These are phyloP conservation scores for Knoxia roxburghii DNA, from an alignment of 257 asterid species.

Conservation along the genomic window DNA sequence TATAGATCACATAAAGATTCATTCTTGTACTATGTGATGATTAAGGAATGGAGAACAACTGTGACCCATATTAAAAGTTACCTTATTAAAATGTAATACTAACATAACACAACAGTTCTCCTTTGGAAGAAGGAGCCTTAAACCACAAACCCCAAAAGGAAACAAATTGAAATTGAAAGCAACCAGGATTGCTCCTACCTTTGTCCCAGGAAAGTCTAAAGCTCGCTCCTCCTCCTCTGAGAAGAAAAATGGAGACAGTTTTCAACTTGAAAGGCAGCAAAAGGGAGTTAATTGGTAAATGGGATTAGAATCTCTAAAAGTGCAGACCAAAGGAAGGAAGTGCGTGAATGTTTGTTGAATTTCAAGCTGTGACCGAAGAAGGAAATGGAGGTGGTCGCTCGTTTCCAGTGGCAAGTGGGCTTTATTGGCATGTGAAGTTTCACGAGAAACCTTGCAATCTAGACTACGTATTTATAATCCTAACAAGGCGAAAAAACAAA, in stretches of 20 bases:
- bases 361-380: conserved; percentile 7
- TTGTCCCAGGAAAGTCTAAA: conserved; percentile 1
- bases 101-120: background rate
- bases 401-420: conserved; percentile 18
- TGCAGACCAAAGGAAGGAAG: conserved; percentile 8
- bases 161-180: background rate
- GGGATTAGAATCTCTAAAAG: too few relatives aligned
- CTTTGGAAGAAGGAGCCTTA: too few relatives aligned
- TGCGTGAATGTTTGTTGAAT: conserved; percentile 19
- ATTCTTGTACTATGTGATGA: conserved; percentile 7
- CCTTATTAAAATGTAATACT: background rate
- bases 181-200: background rate
- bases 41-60: conserved; percentile 8
- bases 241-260: background rate
- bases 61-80: conserved; percentile 28
- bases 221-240: background rate
- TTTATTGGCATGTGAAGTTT: conserved; percentile 53
- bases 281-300: background rate
- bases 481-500: background rate
- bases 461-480: conserved; percentile 20
- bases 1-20: conserved; percentile 55
- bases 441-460: conserved; percentile 56
- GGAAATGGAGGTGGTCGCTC: conserved; percentile 11
- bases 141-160: too few relatives aligned
- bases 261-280: background rate